These are phyloP conservation scores for Teratosphaeria destructans DNA, from an alignment of 2,329 filamentous ascomycete genomes.

Conservation along the genomic window DNA sequence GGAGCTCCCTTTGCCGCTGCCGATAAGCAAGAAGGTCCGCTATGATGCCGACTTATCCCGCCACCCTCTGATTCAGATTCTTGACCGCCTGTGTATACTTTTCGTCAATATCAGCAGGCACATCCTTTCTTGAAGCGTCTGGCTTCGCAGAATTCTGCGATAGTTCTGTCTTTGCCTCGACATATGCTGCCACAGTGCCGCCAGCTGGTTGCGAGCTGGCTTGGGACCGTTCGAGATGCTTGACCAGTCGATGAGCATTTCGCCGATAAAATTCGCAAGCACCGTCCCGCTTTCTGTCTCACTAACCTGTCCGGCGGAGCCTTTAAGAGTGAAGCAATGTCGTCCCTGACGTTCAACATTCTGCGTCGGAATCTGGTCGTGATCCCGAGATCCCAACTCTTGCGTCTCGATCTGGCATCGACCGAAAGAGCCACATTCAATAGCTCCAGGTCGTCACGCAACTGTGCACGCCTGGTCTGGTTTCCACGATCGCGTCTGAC, in stretches of 20 bases:
- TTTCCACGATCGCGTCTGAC: neutral
- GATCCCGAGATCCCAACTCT: neutral
- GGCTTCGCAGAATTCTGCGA: neutral
- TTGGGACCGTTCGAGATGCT: neutral
- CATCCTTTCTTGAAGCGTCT: neutral
- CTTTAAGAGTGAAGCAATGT: neutral
- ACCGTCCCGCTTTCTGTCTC: neutral
- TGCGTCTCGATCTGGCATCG: neutral
- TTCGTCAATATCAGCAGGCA: neutral
- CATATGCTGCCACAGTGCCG: neutral
- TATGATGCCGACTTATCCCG: neutral
- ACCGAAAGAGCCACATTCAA: neutral
- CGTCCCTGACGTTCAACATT: neutral
- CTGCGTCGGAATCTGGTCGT: neutral
- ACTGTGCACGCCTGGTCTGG: neutral
- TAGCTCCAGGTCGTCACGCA: neutral
- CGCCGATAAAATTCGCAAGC: neutral
- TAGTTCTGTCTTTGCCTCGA: neutral
- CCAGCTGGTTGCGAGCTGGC: neutral
- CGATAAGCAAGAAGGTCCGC: neutral
- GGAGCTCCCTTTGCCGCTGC: neutral
- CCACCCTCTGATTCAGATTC: neutral
- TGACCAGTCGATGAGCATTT: neutral
- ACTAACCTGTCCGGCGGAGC: neutral
- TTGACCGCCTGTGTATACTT: neutral